These are phyloP conservation scores for Quercus ilex DNA, from an alignment of 306 rosid genomes.

Conservation along the genomic window DNA sequence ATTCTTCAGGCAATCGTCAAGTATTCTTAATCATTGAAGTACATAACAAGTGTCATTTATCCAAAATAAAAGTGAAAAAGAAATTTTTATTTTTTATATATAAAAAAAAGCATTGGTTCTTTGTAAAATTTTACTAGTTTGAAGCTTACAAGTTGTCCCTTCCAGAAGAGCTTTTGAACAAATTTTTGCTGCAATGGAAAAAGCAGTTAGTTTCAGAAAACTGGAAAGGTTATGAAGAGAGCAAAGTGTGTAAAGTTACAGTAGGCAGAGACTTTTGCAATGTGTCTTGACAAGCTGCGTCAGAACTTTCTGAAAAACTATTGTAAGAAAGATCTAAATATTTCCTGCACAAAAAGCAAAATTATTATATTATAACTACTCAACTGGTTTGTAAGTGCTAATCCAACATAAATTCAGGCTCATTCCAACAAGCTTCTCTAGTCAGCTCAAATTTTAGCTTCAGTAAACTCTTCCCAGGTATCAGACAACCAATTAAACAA, in stretches of 20 bases:
- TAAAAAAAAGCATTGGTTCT: neutral
- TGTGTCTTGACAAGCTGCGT: neutral
- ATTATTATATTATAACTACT: no score
- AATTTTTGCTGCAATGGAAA: neutral
- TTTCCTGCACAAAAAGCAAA: neutral
- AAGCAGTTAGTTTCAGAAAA: neutral
- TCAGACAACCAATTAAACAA: no score
- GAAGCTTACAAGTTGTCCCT: constrained; percentile 18
- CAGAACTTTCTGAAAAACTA: neutral
- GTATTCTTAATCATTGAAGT: neutral
- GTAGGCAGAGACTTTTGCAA: neutral
- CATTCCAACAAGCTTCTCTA: no score
- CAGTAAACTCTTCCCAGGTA: no score
- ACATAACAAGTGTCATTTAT: neutral
- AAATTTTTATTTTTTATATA: no score
- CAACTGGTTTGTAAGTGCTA: no score
- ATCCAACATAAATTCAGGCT: no score
- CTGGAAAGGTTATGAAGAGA: neutral
- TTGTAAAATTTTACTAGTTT: neutral
- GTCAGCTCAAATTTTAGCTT: no score
- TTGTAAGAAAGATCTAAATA: constrained; percentile 20
- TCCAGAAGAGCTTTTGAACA: constrained; percentile 19
- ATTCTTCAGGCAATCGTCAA: neutral
- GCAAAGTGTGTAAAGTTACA: neutral
- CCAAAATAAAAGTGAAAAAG: neutral